A percentile compares a stretch with the other conserved stretches of the same genome.
Conservation (phyloP, 139 green algal species). For the Edaphochlamys debaryana region DNA sequence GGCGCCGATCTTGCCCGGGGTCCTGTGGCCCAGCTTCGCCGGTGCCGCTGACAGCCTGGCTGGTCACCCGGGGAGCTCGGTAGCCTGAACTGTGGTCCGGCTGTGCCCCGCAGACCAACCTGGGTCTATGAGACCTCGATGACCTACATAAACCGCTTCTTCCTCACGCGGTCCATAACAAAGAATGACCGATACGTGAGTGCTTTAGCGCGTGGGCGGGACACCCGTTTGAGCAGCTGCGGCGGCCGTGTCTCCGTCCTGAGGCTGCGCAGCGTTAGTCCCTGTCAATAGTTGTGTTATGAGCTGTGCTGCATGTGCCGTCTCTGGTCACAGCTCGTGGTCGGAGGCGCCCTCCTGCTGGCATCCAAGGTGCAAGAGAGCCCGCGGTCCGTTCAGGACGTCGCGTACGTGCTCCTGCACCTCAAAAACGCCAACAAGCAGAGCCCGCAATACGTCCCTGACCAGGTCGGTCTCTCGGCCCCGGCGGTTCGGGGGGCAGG, state of each 20-base stretch:
- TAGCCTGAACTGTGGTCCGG: too few relatives aligned
- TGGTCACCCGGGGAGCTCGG: too few relatives aligned
- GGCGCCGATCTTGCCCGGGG: background rate
- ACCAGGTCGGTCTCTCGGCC: conserved; percentile 38
- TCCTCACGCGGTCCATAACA: conserved; percentile 27
- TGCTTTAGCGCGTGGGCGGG: too few relatives aligned
- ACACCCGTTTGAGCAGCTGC: background rate
- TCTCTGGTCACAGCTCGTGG: conserved; percentile 25
- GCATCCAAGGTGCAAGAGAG: conserved; percentile 38
- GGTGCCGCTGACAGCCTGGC: too few relatives aligned
- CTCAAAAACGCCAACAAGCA: conserved; percentile 36
- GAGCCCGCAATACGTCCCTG: background rate
- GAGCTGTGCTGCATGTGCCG: background rate
- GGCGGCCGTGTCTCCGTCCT: background rate
- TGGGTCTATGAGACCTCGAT: conserved; percentile 35
- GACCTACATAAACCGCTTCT: conserved; percentile 42
- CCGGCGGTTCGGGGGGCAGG: too few relatives aligned
- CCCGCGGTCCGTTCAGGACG: conserved; percentile 29
- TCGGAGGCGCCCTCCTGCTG: conserved; percentile 32
- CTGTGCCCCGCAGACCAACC: conserved; percentile 14
- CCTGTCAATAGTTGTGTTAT: background rate
- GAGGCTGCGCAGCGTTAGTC: background rate
- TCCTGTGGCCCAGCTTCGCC: background rate
- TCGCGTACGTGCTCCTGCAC: conserved; percentile 22
- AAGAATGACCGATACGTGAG: conserved; percentile 43